Evolutionary conservation across 495 filamentous ascomycete genomes (phyloP).

Genomic region (Ramalina peruviana): DNA sequence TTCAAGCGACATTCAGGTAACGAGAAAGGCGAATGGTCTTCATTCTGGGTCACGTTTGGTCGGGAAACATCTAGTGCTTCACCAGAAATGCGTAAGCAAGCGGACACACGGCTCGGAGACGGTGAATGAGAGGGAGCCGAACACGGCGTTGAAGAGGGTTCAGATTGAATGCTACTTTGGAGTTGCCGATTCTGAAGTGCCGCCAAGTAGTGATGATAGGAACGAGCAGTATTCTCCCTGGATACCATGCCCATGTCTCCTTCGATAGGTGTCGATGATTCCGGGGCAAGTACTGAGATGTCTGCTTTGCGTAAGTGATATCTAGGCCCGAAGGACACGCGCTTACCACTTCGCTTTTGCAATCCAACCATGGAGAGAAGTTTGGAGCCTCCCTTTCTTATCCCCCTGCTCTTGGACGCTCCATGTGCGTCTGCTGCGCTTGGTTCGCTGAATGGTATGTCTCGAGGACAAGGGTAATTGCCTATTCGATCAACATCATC

Average conservation of each 20-base stretch:
- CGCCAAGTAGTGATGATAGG: not conserved
- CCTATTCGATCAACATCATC: not conserved
- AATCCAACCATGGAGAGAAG: conserved; percentile 26
- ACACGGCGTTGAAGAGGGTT: not conserved
- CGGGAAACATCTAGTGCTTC: too few relatives aligned
- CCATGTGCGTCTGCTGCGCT: conserved; percentile 6
- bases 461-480: not conserved
- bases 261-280: conserved; percentile 5
- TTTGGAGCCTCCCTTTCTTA: conserved; percentile 25
- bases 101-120: too few relatives aligned
- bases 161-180: not conserved
- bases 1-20: not conserved
- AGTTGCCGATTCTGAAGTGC: not conserved
- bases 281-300: not conserved
- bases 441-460: conserved; percentile 1
- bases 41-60: too few relatives aligned
- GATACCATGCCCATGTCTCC: conserved; percentile 8
- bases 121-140: not conserved
- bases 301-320: too few relatives aligned
- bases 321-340: too few relatives aligned
- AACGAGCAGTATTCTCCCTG: conserved; percentile 6
- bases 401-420: conserved; percentile 7
- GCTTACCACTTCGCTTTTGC: conserved; percentile 16
- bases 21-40: too few relatives aligned
- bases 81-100: too few relatives aligned